Evolutionary conservation across 352 stramenopile genomes (phyloP), one percentile per base, ranked within the genome.

Genomic region (Phytophthora litchii): DNA sequence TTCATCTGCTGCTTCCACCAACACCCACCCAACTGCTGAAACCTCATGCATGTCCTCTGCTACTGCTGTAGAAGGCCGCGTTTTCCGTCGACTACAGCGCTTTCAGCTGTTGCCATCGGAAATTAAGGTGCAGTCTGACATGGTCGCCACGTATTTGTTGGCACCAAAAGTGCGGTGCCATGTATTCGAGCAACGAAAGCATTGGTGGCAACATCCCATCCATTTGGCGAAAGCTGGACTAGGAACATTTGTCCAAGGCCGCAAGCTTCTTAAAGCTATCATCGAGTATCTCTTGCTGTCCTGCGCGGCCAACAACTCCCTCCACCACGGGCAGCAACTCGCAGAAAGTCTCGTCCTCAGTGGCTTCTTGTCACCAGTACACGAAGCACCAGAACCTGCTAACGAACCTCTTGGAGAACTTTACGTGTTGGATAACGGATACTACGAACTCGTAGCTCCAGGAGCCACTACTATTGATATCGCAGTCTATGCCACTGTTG

Each of bases 391-490:
- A 48, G 58, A 56, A 47, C 40, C 58, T 13, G 44, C 65, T 1
- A 38, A 67, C 21, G 61, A 74, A 32, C 37, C 40, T 19, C 34
- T 68, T 7, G 67, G 50, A 27, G 45, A 62, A 20, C 34, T 69
- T 10, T 78, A 77, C 51, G 56, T 89, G 2, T 17, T 59, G 2
- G 60, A 75, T 16, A 57, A 67, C 21, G 43, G 34, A 8, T 72
- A 67, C 46, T 88, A 82, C 56, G 80, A 90, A 32, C 67, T 90
- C 8, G 76, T 90, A 0, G 66, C 72, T 14, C 72, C 75, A 9
- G 66, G 69, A 19, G 72, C 57, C 4, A 50, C 27, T 4, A 51
- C 35, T 1, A 40, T 69, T 34, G n/a, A 19, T 55, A 11, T 20
- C 44, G 8, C 60, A 37, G 47, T 36, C 3, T 72, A 60, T 0